phyloP scores from a whole-genome alignment of 306 rosid species.

The Elaeagnus macrophylla region DNA sequence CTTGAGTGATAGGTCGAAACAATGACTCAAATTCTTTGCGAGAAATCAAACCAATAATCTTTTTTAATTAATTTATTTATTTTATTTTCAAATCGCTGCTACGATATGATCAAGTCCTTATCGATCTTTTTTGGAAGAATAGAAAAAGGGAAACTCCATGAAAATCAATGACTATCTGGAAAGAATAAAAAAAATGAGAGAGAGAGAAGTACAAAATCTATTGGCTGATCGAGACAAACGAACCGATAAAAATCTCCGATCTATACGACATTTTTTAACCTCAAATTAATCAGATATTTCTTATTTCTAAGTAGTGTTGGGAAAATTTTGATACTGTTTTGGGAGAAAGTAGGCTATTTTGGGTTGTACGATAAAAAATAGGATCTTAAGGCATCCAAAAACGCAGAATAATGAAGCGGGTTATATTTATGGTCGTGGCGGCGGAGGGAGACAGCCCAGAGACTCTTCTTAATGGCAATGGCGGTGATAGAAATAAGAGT shows the following conservation, averaged over 20 bases:
- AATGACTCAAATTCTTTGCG: no score
- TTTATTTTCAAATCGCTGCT: no score
- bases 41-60: no score
- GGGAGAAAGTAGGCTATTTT: neutral
- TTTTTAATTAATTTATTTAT: no score
- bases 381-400: conserved; percentile 26
- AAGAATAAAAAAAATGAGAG: neutral
- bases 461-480: no score
- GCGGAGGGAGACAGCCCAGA: neutral
- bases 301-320: neutral
- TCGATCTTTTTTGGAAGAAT: no score
- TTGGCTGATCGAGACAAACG: neutral
- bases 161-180: no score
- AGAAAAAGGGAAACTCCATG: no score
- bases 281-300: no score
- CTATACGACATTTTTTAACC: neutral
- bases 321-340: neutral
- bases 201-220: neutral
- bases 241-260: conserved; percentile 1
- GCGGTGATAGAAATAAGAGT: neutral
- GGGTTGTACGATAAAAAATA: conserved; percentile 13
- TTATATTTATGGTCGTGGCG: conserved; percentile 1
- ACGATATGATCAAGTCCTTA: no score
- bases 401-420: neutral
- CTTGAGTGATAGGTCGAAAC: no score